Base-by-base conservation (phyloP, 495 filamentous ascomycete genomes). In the Annulohypoxylon stygium region DNA sequence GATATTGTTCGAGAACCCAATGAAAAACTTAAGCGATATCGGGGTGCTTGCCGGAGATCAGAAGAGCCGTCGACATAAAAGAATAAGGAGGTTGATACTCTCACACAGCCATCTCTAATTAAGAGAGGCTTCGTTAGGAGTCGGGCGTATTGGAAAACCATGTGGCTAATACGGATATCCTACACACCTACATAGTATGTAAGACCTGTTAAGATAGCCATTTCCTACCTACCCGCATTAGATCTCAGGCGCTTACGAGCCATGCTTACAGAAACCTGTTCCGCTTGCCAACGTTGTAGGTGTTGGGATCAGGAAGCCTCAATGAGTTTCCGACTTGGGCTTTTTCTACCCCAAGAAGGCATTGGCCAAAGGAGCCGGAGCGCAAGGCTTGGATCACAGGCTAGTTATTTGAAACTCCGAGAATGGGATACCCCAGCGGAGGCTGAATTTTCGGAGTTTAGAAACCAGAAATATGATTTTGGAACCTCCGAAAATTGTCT, bases 401-500 rank as follows among this genome's bases (percentile, higher is more conserved):
- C 53, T 50, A n/a, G 39, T 26, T 60, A 39, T 48, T 51, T 55
- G 50, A 73, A 69, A 73, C 65, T 73, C 70, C 70, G 70, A 69
- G 33, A 45, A 58, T 20, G 43, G 45, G 20, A 60, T 25, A 20
- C 23, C 30, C 16, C 16, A 34, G 53, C 48, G 50, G 68, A 65
- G 61, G 61, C 53, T 70, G 61, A 61, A 59, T 18, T 9, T 39
- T 59, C 68, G 68, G 68, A 65, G 68, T 70, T 65, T 55, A 45
- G 53, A 43, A 65, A 37, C 51, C 11, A 51, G 25, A 18, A 58
- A 53, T 54, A 39, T 33, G 16, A 53, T 53, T 53, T 43, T 65
- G 48, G 61, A 65, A 39, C 33, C 34, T 54, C 47, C 47, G 47
- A 53, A 54, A 26, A 1, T 37, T 54, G 16, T 16, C 43, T 8